Base-by-base conservation (phyloP, 2,329 filamentous ascomycete species). In the Orbilia oligospora region DNA sequence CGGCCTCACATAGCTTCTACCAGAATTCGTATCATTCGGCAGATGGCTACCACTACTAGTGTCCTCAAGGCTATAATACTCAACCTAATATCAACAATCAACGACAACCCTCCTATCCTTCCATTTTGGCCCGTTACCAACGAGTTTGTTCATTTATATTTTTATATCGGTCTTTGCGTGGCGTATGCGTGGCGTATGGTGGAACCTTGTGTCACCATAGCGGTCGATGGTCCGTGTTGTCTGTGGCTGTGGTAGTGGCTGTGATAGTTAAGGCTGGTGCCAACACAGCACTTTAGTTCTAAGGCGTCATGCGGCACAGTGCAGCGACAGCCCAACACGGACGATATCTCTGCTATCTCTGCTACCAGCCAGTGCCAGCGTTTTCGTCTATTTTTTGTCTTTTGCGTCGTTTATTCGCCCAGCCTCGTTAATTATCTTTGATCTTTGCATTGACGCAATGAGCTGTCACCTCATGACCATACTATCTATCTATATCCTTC, bases 391-490 rank as follows among this genome's bases (percentile, higher is more conserved):
- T 46, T 46, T 46, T 46, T 46, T 46, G 44, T 46, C 44, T 20
- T 27, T 36, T 51, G 20, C 18, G 22, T 22, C 48, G 18, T 61
- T 33, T 61, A 77, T 77, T 77, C 67, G 73, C 61, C 73, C 73
- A 77, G 46, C 73, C 73, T 63, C 73, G 56, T 64, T 36, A 58
- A 49, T 71, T 61, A 38, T 71, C 49, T 61, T 58, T 38, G 30
- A 61, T 53, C 63, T 41, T 63, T 38, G 49, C 70, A 49, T 51
- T 51, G 65, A 48, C 48, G 51, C 55, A 58, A 71, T 67, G 66
- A 66, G 41, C 58, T 71, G 67, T 75, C 66, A 51, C 49, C 68
- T 56, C n/a, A 76, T 48, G 36, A 46, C 44, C 55, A 46, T 76
- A 69, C 63, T 30, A 30, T 3, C n/a, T n/a, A n/a, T n/a, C n/a